phyloP scores from a whole-genome alignment of 2,329 filamentous ascomycete genomes.

The Ophiostoma populinum region DNA sequence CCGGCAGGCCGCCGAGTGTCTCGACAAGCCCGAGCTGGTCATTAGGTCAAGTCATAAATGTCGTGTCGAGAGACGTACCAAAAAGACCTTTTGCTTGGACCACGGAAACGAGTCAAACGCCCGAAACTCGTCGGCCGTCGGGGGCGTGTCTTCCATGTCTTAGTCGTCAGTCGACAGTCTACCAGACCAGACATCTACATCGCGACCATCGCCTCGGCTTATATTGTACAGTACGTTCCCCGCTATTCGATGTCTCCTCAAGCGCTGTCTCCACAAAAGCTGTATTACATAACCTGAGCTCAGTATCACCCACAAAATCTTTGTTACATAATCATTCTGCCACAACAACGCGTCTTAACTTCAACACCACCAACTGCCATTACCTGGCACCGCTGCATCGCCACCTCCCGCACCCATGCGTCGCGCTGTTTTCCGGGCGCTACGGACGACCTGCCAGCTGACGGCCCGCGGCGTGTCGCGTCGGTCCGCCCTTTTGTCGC shows the following conservation, averaged over 20 bases:
- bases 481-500: slow-evolving; percentile 4
- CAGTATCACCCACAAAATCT: too few species aligned
- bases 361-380: too few species aligned
- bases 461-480: slow-evolving; percentile 30
- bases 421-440: slow-evolving; percentile 50
- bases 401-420: slow-evolving; percentile 38
- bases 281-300: not conserved
- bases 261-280: not conserved
- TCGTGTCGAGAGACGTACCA: slow-evolving; percentile 8
- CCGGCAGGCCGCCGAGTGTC: slow-evolving; percentile 12
- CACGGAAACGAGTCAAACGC: slow-evolving; percentile 13
- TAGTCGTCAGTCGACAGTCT: not conserved
- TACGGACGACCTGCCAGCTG: slow-evolving; percentile 51
- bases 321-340: too few species aligned
- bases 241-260: not conserved
- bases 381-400: too few species aligned
- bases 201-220: too few species aligned
- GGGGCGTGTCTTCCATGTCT: not conserved
- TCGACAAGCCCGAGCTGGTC: slow-evolving; percentile 12
- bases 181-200: too few species aligned
- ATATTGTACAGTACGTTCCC: not conserved
- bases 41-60: not conserved
- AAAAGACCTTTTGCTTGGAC: slow-evolving; percentile 11
- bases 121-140: slow-evolving; percentile 7
- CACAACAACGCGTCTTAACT: too few species aligned